Conservation (phyloP, 1,139 yeast species). For the Diutina rugosa region DNA sequence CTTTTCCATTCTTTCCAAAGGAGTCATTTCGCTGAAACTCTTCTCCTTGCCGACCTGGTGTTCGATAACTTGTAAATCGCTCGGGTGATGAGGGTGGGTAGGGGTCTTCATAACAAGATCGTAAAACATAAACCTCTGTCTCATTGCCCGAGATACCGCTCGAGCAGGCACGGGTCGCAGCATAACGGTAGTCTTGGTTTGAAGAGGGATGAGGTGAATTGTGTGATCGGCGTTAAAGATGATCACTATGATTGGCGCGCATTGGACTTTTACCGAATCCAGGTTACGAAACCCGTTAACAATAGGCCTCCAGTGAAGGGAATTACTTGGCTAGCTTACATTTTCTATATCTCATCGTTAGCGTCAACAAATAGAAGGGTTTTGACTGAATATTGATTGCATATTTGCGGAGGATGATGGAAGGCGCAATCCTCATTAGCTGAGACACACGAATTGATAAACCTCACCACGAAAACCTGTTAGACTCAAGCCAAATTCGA, state of each 20-base stretch:
- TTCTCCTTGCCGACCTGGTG: neutral
- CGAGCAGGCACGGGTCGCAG: neutral
- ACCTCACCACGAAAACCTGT: too few species aligned
- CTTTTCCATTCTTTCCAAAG: slow-evolving; percentile 35
- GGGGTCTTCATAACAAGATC: slow-evolving; percentile 1
- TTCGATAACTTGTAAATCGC: neutral
- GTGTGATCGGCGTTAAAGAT: neutral
- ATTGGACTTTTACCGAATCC: neutral
- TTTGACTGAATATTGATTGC: too few species aligned
- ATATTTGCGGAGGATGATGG: too few species aligned
- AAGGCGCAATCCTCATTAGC: too few species aligned
- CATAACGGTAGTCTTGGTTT: neutral
- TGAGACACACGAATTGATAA: too few species aligned
- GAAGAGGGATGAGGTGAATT: neutral
- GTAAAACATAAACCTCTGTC: neutral
- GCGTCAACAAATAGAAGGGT: too few species aligned
- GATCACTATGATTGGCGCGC: neutral
- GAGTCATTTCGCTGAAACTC: slow-evolving; percentile 11
- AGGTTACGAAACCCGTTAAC: neutral
- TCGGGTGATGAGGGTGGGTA: neutral
- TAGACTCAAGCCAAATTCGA: too few species aligned
- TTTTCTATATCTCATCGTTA: too few species aligned
- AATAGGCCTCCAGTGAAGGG: too few species aligned
- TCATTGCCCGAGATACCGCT: neutral
- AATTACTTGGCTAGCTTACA: too few species aligned